Evolutionary conservation across 257 asterid genomes (phyloP).

Genomic region (Nicotiana undulata): DNA sequence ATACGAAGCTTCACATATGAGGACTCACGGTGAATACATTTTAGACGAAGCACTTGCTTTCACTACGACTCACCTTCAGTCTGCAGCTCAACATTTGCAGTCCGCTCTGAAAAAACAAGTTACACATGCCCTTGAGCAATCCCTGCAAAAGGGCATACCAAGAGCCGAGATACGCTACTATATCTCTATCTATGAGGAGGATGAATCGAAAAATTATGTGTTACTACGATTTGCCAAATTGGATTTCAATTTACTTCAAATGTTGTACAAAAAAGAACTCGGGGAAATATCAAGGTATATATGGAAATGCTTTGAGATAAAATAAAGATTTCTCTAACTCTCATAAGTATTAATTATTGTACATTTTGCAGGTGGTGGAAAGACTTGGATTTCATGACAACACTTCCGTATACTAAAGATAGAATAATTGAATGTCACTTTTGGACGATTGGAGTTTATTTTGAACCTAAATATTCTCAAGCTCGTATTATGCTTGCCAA

Average conservation of each 20-base stretch:
- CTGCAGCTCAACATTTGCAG: background rate
- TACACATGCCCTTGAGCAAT: constrained; percentile 6
- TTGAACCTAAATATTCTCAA: constrained; percentile 9
- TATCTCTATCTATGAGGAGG: constrained; percentile 14
- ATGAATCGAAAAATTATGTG: background rate
- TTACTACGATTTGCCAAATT: constrained; percentile 22
- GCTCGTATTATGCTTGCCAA: background rate
- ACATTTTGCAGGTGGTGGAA: constrained; percentile 16
- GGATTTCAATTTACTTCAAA: constrained; percentile 19
- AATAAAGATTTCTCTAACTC: background rate
- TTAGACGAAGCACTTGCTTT: constrained; percentile 10
- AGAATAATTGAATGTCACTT: constrained; percentile 18
- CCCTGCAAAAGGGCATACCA: constrained; percentile 12
- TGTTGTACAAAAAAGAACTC: constrained; percentile 21
- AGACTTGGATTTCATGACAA: constrained; percentile 10
- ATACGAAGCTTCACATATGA: constrained; percentile 16
- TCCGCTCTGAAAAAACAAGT: constrained; percentile 5
- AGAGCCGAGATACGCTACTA: constrained; percentile 20
- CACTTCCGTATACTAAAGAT: constrained; percentile 11
- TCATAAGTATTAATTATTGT: background rate
- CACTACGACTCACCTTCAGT: background rate
- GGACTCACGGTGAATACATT: constrained; percentile 10
- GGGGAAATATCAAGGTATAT: constrained; percentile 11
- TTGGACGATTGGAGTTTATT: constrained; percentile 14
- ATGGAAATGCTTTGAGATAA: too few relatives aligned